A percentile compares a stretch with the other conserved stretches of the same genome.
Conservation (phyloP, 495 filamentous ascomycete genomes). For the Penicillium samsonianum region DNA sequence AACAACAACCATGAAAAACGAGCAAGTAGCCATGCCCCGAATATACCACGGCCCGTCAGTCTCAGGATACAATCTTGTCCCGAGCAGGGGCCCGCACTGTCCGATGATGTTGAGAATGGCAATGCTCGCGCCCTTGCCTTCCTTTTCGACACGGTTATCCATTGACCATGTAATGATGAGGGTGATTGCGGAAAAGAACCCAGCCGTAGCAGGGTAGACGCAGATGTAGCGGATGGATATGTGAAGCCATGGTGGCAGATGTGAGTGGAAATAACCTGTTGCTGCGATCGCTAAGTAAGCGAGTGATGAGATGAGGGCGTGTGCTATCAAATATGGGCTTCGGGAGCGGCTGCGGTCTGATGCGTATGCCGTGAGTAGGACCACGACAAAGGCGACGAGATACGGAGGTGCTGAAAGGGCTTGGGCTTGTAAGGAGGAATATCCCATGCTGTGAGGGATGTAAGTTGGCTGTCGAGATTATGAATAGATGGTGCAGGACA, state of each 20-base stretch:
- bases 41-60: constrained; percentile 60
- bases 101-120: constrained; percentile 61
- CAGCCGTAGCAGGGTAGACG: constrained; percentile 57
- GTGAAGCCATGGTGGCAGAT: constrained; percentile 29
- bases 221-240: constrained; percentile 54
- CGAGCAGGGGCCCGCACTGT: constrained; percentile 63
- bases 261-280: constrained; percentile 41
- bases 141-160: constrained; percentile 59
- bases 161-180: constrained; percentile 67
- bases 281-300: constrained; percentile 62
- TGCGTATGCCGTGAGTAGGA: constrained; percentile 50
- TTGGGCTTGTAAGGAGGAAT: constrained; percentile 49
- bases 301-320: constrained; percentile 55
- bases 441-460: constrained; percentile 44
- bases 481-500: constrained; percentile 12
- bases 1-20: constrained; percentile 57
- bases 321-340: constrained; percentile 51
- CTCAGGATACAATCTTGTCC: constrained; percentile 60
- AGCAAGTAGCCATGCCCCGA: constrained; percentile 58
- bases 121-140: constrained; percentile 58
- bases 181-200: constrained; percentile 64
- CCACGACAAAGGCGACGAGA: constrained; percentile 53
- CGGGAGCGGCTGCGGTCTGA: constrained; percentile 52
- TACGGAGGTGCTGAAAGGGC: constrained; percentile 61
- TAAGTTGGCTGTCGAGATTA: neutral